Base-by-base conservation (phyloP, 768 basidiomycete genomes). In the Multifurca ochricompacta region DNA sequence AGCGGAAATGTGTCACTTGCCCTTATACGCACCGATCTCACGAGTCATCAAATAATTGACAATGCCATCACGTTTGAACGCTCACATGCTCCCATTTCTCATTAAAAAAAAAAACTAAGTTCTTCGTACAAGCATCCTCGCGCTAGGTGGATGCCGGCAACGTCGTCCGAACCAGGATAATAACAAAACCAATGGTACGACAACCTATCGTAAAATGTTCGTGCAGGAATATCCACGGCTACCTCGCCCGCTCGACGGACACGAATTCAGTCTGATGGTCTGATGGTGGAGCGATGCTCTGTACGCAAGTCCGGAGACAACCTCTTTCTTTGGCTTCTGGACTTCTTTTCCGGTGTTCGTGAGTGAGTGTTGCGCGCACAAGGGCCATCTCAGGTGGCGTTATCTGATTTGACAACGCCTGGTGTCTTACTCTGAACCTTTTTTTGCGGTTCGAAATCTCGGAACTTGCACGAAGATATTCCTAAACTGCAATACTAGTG, bases 391-490 rank as follows among this genome's bases (percentile, higher is more conserved):
- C 23, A 44, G 6, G 27, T 40, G 36, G 28, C 8, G 32, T 42
- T 48, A 57, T 52, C 45, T 36, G 55, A 47, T 52, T 8, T 47
- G 39, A 52, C 42, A 48, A 31, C 47, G 46, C 35, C 40, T 42
- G 30, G 2, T 7, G 19, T 32, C 37, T 13, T 9, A 18, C 32
- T 18, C 4, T 21, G 34, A 25, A 23, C 27, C 9, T 21, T 25
- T 14, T 21, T 25, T 21, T 25, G 18, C 19, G 18, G n/a, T 43
- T 18, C 30, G 19, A 25, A 16, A 28, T 19, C 6, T 32, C 39
- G 47, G 46, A 43, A 35, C 46, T 30, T 48, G 23, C 2, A 11
- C 40, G 32, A 40, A 41, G 36, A 36, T 14, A 19, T 32, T 11
- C 9, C 16, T 14, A 30, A 40, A 11, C 8, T 27, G 10, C 23